Base-by-base conservation (phyloP, 352 stramenopile genomes). In the Elongisporangium anandrum region DNA sequence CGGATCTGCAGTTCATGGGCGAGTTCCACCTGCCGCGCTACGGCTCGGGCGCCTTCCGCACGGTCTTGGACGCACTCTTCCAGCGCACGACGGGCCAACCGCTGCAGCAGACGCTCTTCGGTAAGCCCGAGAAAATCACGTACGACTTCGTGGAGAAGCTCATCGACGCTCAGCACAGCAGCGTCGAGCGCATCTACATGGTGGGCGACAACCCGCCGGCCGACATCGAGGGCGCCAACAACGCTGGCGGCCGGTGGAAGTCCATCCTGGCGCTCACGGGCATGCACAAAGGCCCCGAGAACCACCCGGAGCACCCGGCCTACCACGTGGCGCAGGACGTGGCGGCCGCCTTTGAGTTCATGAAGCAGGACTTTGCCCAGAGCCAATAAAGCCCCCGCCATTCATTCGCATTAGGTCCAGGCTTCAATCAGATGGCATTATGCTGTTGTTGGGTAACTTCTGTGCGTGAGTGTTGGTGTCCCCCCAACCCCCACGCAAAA, bases 1-100 rank as follows among this genome's bases (percentile, higher is more conserved):
- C 72, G 16, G 77, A 87, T 49, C 85, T 87, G 63, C 74, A 87
- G 57, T 87, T 85, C 60, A 73, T 87, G 5, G 74, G 76, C 23
- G 76, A 82, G 52, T 81, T 81, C 64, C 73, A 85, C 50, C 57
- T 83, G 49, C 76, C 76, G 24, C 76, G 76, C 21, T 85, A 77
- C 60, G 76, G 76, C 29, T 73, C 76, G 22, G 76, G 76, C 26
- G 76, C 76, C 0, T 85, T 85, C 63, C 73, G 76, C 8, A 69
- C 76, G 7, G 71, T 83, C 17, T 45, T 45, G 34, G 34, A 75
- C 70, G 83, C 61, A 73, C 50, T 85, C 50, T 85, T 83, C 60
- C 68, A 68, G 38, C 76, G 76, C 62, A 83, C 76, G 45, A 85
- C 76, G 20, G 76, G 76, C 47, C 66, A 76, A 29, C 65, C 75